These are phyloP conservation scores for Backusella australiensis DNA, from an alignment of 192 early-diverging fungal genomes.

Conservation along the genomic window DNA sequence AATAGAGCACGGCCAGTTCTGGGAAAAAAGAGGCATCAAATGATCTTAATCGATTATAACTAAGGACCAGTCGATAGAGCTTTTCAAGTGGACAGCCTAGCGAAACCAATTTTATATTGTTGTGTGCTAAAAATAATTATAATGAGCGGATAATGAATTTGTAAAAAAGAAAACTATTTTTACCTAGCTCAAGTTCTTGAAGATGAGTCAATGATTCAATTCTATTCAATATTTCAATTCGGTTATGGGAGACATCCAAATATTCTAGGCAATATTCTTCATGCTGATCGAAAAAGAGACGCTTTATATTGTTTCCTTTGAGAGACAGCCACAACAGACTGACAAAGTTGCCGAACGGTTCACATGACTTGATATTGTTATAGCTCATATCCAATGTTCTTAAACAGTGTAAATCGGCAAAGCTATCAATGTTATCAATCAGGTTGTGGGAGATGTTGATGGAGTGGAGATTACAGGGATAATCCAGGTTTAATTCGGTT, in stretches of 20 bases:
- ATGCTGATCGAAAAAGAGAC: background rate
- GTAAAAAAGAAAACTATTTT: background rate
- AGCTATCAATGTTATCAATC: slow-evolving; percentile 37
- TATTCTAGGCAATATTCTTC: slow-evolving; percentile 33
- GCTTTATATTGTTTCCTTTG: slow-evolving; percentile 35
- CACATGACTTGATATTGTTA: slow-evolving; percentile 39
- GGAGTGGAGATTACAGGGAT: slow-evolving; percentile 36
- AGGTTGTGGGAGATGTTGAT: slow-evolving; percentile 42
- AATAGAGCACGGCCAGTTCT: slow-evolving; percentile 38
- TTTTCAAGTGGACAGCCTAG: slow-evolving; percentile 32
- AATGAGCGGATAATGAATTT: no score
- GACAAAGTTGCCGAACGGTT: slow-evolving; percentile 37
- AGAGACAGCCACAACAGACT: slow-evolving; percentile 37
- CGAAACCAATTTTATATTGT: slow-evolving; percentile 43
- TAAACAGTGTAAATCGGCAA: slow-evolving; percentile 7
- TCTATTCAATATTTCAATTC: slow-evolving; percentile 38
- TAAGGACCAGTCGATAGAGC: slow-evolving; percentile 37
- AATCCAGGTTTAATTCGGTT: slow-evolving; percentile 34
- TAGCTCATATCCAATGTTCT: slow-evolving; percentile 39
- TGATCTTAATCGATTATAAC: slow-evolving; percentile 37
- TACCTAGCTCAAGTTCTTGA: slow-evolving; percentile 42
- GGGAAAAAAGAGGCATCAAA: slow-evolving; percentile 44
- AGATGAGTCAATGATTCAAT: slow-evolving; percentile 36
- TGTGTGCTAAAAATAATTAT: slow-evolving; percentile 7
- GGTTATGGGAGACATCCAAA: slow-evolving; percentile 44